Evolutionary conservation across 805 yeast species (phyloP).

Genomic region (Metschnikowia shivogae): DNA sequence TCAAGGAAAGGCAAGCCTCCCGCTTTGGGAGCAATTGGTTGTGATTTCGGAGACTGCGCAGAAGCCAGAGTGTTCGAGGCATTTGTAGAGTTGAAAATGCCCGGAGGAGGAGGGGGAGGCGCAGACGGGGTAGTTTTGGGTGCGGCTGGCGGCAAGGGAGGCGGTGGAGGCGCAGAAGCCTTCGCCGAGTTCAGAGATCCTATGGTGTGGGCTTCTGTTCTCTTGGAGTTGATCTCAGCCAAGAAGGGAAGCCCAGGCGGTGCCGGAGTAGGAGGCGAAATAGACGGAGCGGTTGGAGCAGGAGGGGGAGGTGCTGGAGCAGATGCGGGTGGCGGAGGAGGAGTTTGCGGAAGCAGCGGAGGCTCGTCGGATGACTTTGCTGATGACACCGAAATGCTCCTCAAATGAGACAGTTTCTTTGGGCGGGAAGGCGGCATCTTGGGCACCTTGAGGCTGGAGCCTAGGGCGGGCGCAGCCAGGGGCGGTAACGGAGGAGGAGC

Average conservation of each 20-base stretch:
- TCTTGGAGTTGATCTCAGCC: slow-evolving; percentile 16
- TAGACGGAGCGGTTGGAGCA: slow-evolving; percentile 6
- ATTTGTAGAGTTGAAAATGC: background rate
- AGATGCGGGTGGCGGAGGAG: slow-evolving; percentile 14
- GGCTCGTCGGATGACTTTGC: slow-evolving; percentile 14
- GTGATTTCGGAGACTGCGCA: slow-evolving; percentile 11
- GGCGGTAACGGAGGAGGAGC: slow-evolving; percentile 22
- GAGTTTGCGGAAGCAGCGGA: background rate
- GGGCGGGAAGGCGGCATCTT: slow-evolving; percentile 40
- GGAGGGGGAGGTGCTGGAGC: slow-evolving; percentile 13
- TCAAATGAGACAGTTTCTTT: slow-evolving; percentile 34
- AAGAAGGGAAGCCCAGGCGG: slow-evolving; percentile 13
- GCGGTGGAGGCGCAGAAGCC: slow-evolving; percentile 16
- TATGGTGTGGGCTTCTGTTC: slow-evolving; percentile 9
- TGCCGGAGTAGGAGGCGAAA: slow-evolving; percentile 13
- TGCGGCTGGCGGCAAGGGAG: slow-evolving; percentile 14
- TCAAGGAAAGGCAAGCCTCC: slow-evolving; percentile 49
- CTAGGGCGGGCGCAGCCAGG: slow-evolving; percentile 11
- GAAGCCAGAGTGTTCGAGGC: no score
- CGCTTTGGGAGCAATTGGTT: slow-evolving; percentile 18
- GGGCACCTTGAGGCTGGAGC: slow-evolving; percentile 19
- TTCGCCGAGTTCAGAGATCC: slow-evolving; percentile 9
- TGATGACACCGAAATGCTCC: slow-evolving; percentile 21
- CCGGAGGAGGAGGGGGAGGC: slow-evolving; percentile 19
- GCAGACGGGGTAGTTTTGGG: slow-evolving; percentile 24